These are phyloP conservation scores for Sugiyamaella mastotermitis DNA, from an alignment of 805 yeast genomes.

Conservation along the genomic window DNA sequence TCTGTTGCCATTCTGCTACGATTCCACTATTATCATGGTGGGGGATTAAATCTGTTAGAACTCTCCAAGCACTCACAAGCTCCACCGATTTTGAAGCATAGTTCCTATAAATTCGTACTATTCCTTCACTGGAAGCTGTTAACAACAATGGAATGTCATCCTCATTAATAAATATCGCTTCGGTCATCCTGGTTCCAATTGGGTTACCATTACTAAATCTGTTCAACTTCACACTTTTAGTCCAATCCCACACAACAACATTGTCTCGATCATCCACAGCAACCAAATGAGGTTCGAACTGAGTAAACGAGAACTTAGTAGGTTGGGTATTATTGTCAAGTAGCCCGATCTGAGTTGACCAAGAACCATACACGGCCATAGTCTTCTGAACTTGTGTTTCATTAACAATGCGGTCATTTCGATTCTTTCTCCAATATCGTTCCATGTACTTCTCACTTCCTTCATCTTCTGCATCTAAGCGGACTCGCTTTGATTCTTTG, in stretches of 20 bases:
- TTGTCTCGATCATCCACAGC: constrained; percentile 80
- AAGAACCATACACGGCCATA: constrained; percentile 73
- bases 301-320: constrained; percentile 71
- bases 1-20: constrained; percentile 94
- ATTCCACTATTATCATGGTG: constrained; percentile 80
- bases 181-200: constrained; percentile 82
- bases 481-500: constrained; percentile 92
- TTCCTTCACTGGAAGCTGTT: constrained; percentile 91
- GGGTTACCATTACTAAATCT: constrained; percentile 82
- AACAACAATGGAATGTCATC: constrained; percentile 82
- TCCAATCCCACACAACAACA: constrained; percentile 88
- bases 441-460: constrained; percentile 82
- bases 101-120: constrained; percentile 77
- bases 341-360: constrained; percentile 60
- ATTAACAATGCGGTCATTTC: constrained; percentile 81
- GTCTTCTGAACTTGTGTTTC: constrained; percentile 89
- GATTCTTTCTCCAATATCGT: constrained; percentile 80
- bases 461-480: constrained; percentile 79
- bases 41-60: constrained; percentile 74
- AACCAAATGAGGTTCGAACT: constrained; percentile 79
- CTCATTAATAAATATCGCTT: constrained; percentile 79
- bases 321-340: constrained; percentile 78
- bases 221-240: constrained; percentile 46
- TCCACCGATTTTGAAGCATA: constrained; percentile 58
- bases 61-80: constrained; percentile 85